A percentile compares a stretch with the other conserved stretches of the same genome.
phyloP scores from a whole-genome alignment of 2,329 filamentous ascomycete genomes.

The Microascus cirrosus region DNA sequence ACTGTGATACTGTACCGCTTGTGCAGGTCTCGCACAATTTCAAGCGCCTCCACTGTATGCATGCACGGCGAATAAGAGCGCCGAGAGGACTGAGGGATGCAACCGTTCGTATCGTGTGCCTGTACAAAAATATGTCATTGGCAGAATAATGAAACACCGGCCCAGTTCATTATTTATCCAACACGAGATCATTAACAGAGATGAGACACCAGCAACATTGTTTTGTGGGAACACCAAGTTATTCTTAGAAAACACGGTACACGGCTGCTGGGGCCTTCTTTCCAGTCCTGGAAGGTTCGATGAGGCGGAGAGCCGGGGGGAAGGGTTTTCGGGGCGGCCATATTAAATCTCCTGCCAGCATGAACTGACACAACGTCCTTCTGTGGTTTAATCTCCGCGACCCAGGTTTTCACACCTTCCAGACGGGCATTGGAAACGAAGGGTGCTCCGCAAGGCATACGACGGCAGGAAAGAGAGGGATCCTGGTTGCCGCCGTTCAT shows the following conservation, averaged over 20 bases:
- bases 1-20: not conserved
- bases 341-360: constrained; percentile 2
- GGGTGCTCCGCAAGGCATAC: not conserved
- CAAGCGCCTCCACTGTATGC: not conserved
- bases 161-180: constrained; percentile 1
- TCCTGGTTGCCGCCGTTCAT: not conserved
- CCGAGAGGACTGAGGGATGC: not conserved
- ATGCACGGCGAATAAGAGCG: not conserved
- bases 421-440: not conserved
- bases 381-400: constrained; percentile 2
- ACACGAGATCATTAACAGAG: not conserved
- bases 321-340: not conserved
- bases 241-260: constrained; percentile 3
- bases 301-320: not conserved
- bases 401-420: constrained; percentile 1
- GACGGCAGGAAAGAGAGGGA: not conserved
- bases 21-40: not conserved
- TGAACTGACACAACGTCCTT: not conserved
- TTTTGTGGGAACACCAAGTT: not conserved
- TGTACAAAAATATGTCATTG: constrained; percentile 4
- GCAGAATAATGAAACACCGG: constrained; percentile 2
- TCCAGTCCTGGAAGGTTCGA: not conserved
- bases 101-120: not conserved
- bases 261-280: not conserved
- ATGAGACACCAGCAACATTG: not conserved